Conservation (phyloP, 768 basidiomycete genomes). For the Lyophyllum semitale region DNA sequence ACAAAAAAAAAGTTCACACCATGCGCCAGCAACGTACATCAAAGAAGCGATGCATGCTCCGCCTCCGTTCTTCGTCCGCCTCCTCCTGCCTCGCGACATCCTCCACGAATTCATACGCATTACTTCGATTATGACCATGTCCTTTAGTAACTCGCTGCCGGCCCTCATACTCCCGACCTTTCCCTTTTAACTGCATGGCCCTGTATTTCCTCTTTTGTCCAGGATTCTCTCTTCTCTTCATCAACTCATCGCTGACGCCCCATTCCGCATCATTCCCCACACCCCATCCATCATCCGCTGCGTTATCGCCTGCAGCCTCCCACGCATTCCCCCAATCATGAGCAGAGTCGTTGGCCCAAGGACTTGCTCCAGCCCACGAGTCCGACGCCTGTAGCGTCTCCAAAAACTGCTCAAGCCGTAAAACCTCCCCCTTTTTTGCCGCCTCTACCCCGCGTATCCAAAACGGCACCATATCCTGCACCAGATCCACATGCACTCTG, state of each 20-base stretch:
- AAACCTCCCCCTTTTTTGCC: slow-evolving; percentile 44
- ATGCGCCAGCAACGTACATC: slow-evolving; percentile 35
- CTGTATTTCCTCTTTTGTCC: background rate
- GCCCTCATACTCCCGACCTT: background rate
- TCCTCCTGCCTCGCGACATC: slow-evolving; percentile 41
- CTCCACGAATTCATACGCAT: slow-evolving; percentile 44
- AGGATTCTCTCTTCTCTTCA: background rate
- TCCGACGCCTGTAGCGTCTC: slow-evolving; percentile 34
- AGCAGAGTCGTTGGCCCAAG: slow-evolving; percentile 12
- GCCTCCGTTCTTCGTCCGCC: slow-evolving; percentile 37
- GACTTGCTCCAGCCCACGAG: slow-evolving; percentile 21
- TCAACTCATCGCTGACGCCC: background rate
- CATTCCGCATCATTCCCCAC: background rate
- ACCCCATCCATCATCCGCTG: background rate
- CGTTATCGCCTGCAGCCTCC: background rate
- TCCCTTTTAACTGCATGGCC: background rate
- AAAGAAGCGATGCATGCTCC: slow-evolving; percentile 52
- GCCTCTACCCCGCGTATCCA: slow-evolving; percentile 53
- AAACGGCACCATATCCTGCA: slow-evolving; percentile 52
- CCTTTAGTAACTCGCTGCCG: background rate
- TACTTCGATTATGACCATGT: background rate
- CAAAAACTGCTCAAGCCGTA: slow-evolving; percentile 47
- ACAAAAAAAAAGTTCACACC: background rate
- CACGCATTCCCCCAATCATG: slow-evolving; percentile 2
- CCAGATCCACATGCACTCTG: slow-evolving; percentile 42